Conservation (phyloP, 228 moss, liverwort and hornwort genomes). For the Sphagnum magellanicum region DNA sequence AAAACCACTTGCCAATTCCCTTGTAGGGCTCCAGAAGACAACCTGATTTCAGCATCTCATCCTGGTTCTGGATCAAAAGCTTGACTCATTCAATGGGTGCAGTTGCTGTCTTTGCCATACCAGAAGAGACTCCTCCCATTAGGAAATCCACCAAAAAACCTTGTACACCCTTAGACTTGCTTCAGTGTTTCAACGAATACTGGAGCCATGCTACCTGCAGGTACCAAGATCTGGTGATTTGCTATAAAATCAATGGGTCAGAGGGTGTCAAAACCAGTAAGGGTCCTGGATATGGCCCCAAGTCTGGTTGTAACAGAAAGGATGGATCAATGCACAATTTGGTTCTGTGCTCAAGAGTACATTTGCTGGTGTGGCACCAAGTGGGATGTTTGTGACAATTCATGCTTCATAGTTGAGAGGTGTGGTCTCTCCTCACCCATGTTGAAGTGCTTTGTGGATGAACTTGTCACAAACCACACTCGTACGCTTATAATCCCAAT, state of each 20-base stretch:
- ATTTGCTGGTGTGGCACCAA: conserved; percentile 15
- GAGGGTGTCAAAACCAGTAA: conserved; percentile 8
- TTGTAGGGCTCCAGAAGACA: conserved; percentile 21
- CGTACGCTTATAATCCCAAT: no score
- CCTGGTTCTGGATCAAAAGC: conserved; percentile 50
- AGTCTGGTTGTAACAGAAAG: conserved; percentile 13
- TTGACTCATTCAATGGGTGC: conserved; percentile 20
- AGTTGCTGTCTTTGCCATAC: conserved; percentile 28
- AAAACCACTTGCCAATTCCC: conserved; percentile 22
- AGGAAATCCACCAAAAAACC: conserved; percentile 6
- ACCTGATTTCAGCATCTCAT: conserved; percentile 45
- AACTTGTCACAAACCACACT: no score
- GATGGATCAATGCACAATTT: not conserved
- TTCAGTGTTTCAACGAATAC: no score
- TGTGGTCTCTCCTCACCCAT: no score
- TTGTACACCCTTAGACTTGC: conserved; percentile 1
- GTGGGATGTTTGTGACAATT: not conserved
- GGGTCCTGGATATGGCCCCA: conserved; percentile 7
- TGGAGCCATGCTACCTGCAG: not conserved
- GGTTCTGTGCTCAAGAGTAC: conserved; percentile 10
- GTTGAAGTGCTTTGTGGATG: no score
- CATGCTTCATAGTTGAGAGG: no score
- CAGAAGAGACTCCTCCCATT: conserved; percentile 12
- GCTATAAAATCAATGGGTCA: conserved; percentile 3
- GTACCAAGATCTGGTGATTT: not conserved